Evolutionary conservation across 352 stramenopile species (phyloP), one percentile per base, ranked within the genome.

Genomic region (Phytophthora ohioensis): DNA sequence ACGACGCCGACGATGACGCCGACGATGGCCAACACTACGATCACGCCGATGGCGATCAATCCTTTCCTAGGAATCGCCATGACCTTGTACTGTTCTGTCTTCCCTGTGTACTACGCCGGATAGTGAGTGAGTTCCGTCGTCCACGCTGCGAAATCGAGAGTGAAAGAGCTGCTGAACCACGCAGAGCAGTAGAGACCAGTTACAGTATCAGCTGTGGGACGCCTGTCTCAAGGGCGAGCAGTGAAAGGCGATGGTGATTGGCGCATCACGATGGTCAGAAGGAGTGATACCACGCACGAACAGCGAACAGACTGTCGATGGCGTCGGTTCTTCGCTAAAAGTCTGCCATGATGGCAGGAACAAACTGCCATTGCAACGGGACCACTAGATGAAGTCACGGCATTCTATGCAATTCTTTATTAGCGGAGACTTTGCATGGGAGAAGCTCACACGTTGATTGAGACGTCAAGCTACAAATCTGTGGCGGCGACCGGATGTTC

Each of bases 1-100:
- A 85, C 66, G 27, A 86, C 57, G 21, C 61, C 80, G 17, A 88
- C 51, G 59, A 82, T 71, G 12, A 80, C 78, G 57, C 78, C 80
- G 61, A 86, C 43, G 27, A 82, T 61, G 5, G 80, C 78, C 2
- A 86, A 64, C 58, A 81, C 71, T 17, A 88, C 57, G 51, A 88
- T 59, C 39, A 81, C 76, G 52, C 49, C 76, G 38, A 81, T 68
- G 27, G 82, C 62, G 15, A 79, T 69, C 30, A 81, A 27, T 47
- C 73, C 71, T 49, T 76, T 76, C 17, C 60, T 60, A 10, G 63
- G 57, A 30, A 72, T 70, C 13, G 72, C 64, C 47, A 77, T 76
- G 32, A 30, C 15, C 67, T 47, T 27, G 21, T 27, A 27, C 21
- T 27, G 21, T 27, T 27, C 21, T 27, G 21, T 27, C 7, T 35